Conservation (phyloP, 208 protist species). For the Phytomonas sp. region DNA sequence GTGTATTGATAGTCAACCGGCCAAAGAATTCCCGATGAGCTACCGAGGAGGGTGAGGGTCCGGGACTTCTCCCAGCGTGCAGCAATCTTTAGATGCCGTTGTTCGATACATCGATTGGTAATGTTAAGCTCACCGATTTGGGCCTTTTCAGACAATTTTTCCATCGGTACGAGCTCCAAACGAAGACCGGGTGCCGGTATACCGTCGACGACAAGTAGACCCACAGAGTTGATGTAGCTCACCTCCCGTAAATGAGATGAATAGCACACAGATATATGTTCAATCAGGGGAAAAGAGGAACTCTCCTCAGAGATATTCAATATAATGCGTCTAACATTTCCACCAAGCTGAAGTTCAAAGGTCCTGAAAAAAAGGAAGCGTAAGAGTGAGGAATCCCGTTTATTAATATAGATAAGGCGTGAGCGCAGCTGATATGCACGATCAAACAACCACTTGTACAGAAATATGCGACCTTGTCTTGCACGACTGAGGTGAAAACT, state of each 20-base stretch:
- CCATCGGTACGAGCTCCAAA: constrained; percentile 44
- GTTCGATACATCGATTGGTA: constrained; percentile 14
- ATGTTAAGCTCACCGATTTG: constrained; percentile 52
- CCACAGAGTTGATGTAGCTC: constrained; percentile 59
- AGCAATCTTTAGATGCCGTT: constrained; percentile 45
- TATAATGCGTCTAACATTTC: constrained; percentile 58
- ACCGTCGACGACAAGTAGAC: constrained; percentile 70
- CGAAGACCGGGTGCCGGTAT: constrained; percentile 47
- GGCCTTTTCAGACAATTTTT: constrained; percentile 32
- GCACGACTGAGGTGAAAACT: constrained; percentile 46
- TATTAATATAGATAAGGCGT: constrained; percentile 66
- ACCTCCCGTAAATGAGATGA: constrained; percentile 72
- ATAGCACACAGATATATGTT: constrained; percentile 81
- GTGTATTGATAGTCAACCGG: constrained; percentile 66
- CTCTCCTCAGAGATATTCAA: constrained; percentile 64
- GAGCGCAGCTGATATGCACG: constrained; percentile 60
- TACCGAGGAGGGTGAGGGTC: constrained; percentile 57
- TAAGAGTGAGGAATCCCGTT: constrained; percentile 56
- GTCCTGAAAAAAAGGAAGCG: constrained; percentile 74
- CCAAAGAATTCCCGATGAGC: constrained; percentile 64
- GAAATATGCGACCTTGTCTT: constrained; percentile 37
- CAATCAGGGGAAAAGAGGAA: constrained; percentile 52
- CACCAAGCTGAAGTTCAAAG: constrained; percentile 61
- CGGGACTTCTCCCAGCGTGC: constrained; percentile 54
- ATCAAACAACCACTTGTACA: constrained; percentile 70